Conservation (phyloP, 805 yeast genomes). For the Wickerhamia fluorescens region DNA sequence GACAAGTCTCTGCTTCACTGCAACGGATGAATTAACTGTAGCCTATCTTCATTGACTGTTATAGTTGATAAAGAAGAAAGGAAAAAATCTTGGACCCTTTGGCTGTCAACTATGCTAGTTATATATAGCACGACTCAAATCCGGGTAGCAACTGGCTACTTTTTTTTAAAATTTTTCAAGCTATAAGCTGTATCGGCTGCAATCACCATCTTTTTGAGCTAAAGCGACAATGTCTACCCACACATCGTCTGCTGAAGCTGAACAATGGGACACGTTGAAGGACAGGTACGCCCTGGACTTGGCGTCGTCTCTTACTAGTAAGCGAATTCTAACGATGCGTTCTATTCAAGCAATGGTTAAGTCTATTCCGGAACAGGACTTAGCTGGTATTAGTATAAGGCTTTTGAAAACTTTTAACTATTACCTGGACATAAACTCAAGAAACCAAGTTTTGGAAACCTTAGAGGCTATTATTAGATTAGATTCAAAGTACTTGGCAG, state of each 20-base stretch:
- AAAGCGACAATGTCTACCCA: constrained; percentile 1
- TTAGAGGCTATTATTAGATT: constrained; percentile 29
- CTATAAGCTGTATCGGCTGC: too few relatives aligned
- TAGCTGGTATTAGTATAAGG: too few relatives aligned
- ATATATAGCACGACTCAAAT: too few relatives aligned
- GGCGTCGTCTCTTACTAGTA: constrained; percentile 28
- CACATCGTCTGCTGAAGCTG: not conserved
- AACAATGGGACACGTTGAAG: constrained; percentile 21
- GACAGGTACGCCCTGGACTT: constrained; percentile 15
- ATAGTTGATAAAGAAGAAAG: constrained; percentile 49
- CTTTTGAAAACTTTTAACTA: constrained; percentile 43
- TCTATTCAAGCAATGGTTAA: constrained; percentile 14
- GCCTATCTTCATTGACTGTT: constrained; percentile 52
- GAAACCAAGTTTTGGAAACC: constrained; percentile 33
- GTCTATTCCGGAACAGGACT: too few relatives aligned
- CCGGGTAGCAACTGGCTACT: too few relatives aligned
- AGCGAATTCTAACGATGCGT: constrained; percentile 27
- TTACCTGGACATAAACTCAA: constrained; percentile 46
- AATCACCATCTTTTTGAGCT: too few relatives aligned
- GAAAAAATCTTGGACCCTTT: too few relatives aligned
- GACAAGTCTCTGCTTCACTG: constrained; percentile 17
- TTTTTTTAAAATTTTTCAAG: too few relatives aligned
- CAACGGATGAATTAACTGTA: constrained; percentile 37
- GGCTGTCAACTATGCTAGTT: too few relatives aligned
- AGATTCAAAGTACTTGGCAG: constrained; percentile 26